Percentiles rank a stretch among this genome's conserved stretches.
Conservation (phyloP, 2,329 filamentous ascomycete species). For the Arthrobotrys iridis region DNA sequence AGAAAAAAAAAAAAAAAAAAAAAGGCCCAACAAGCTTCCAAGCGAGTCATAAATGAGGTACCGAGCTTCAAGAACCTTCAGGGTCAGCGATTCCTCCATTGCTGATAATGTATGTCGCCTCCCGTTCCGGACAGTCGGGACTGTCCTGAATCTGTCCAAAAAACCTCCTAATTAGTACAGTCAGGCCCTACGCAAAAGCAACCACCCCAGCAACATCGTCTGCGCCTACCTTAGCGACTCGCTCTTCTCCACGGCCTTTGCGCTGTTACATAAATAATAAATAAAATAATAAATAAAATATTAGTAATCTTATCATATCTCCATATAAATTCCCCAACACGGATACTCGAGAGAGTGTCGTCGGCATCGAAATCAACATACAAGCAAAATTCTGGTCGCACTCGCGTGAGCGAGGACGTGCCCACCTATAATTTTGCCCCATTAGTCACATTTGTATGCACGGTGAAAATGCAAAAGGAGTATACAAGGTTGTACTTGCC, state of each 20-base stretch:
- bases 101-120: conserved; percentile 76
- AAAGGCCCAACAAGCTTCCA: not conserved
- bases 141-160: conserved; percentile 53
- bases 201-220: conserved; percentile 63
- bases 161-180: conserved; percentile 21
- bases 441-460: not conserved
- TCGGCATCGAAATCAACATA: conserved; percentile 37
- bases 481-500: conserved; percentile 48
- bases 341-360: not conserved
- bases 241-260: conserved; percentile 75
- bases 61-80: conserved; percentile 32
- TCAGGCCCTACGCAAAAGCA: conserved; percentile 62
- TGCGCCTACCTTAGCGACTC: conserved; percentile 71
- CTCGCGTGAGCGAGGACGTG: conserved; percentile 76
- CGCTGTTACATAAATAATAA: conserved; percentile 61
- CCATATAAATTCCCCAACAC: not conserved
- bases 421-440: conserved; percentile 65
- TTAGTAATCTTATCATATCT: not conserved
- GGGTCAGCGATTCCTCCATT: conserved; percentile 63
- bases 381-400: conserved; percentile 71
- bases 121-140: conserved; percentile 73
- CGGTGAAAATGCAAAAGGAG: conserved; percentile 15
- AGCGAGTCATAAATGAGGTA: not conserved
- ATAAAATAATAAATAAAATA: not conserved
- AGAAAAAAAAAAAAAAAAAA: not conserved